Evolutionary conservation across 2,329 filamentous ascomycete species (phyloP), one percentile per base, ranked within the genome.

Genomic region (Boeremia lycopersici): DNA sequence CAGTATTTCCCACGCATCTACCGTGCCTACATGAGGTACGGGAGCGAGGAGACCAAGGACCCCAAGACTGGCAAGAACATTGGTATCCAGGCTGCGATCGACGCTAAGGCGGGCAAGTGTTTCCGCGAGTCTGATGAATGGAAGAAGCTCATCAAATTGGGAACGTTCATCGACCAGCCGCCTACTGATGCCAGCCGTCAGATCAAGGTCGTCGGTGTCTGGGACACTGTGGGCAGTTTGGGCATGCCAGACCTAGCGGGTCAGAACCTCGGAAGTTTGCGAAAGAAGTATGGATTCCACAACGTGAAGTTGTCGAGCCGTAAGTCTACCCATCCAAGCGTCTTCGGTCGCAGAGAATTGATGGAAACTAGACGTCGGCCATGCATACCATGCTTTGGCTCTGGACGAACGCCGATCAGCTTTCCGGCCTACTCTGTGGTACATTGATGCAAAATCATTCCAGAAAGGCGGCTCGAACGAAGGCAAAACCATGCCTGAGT

Each of bases 311-410:
- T 74, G 8, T 72, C 70, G 15, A 60, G 67, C 40, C 57, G 68
- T 77, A 40, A 68, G 74, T 57, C 11, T 42, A 1, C 31, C n/a
- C n/a, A 9, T 35, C 11, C 39, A 17, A 9, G 1, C 3, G 6
- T 12, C 7, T 15, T 1, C 2, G 10, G 10, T 8, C 1, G 8
- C 17, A 12, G 2, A 3, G 8, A 15, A 49, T 56, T 10, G 10
- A 67, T 74, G 62, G 75, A 78, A 1, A 1, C 1, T 29, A 74
- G 74, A 71, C 10, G 76, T 84, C 12, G 74, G 81, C 25, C 78
- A 84, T 59, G 82, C 82, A 6, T 84, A 79, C 60, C 82, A 85
- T 38, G 82, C 82, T 2, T 62, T 85, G 1, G 82, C 81, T 4
- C 67, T 85, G 0, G 82, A 85, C 34, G 82, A 85, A 60, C 77